A percentile compares a stretch with the other conserved stretches of the same genome.
Evolutionary conservation across 2,329 filamentous ascomycete species (phyloP).

Genomic region (Talaromyces islandicus): DNA sequence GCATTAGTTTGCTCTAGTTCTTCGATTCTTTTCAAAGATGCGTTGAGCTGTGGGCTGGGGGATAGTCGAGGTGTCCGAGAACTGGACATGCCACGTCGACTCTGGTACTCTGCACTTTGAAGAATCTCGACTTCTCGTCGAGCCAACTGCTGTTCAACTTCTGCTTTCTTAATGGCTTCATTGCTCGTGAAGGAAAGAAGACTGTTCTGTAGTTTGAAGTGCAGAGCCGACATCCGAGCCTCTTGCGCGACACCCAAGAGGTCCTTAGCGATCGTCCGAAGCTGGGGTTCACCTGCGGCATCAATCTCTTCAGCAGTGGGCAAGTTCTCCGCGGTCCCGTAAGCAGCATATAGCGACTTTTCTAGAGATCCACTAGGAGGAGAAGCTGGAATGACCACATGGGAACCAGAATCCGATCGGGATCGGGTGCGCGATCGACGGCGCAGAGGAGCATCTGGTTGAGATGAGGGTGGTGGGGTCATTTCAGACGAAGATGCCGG

Average conservation of each 20-base stretch:
- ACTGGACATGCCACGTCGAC: constrained; percentile 52
- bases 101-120: constrained; percentile 65
- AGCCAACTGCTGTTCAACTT: constrained; percentile 89
- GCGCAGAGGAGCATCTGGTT: constrained; percentile 41
- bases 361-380: constrained; percentile 42
- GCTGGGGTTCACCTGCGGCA: constrained; percentile 45
- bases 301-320: constrained; percentile 48
- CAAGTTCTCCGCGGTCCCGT: constrained; percentile 38
- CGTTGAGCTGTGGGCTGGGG: constrained; percentile 51
- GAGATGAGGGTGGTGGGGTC: constrained; percentile 60
- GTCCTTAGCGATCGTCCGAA: constrained; percentile 50
- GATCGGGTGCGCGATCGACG: constrained; percentile 28
- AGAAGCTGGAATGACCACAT: constrained; percentile 41
- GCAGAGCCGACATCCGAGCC: constrained; percentile 75
- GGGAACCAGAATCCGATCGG: constrained; percentile 30
- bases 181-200: constrained; percentile 77
- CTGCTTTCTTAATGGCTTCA: constrained; percentile 78
- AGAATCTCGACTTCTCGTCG: constrained; percentile 80
- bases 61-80: constrained; percentile 35
- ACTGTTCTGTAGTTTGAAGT: constrained; percentile 85
- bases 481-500: constrained; percentile 46
- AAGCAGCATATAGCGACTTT: constrained; percentile 35
- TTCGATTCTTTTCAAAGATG: constrained; percentile 55
- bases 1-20: constrained; percentile 62
- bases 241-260: constrained; percentile 54